phyloP scores from a whole-genome alignment of 306 rosid genomes.

The Trichosanthes truncata region DNA sequence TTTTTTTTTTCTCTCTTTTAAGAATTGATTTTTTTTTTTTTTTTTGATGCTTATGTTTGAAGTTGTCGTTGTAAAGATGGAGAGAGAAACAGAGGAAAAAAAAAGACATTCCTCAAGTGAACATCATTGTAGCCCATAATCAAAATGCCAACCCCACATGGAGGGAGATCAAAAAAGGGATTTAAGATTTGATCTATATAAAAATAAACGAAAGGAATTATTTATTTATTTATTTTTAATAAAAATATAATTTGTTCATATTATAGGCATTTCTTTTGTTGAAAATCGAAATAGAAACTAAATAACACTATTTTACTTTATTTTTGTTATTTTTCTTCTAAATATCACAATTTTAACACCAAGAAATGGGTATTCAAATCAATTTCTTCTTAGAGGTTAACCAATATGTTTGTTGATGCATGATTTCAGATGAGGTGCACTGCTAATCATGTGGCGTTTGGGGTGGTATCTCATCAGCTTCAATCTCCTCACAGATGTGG shows the following conservation, averaged over 20 bases:
- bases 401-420: too few species aligned
- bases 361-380: too few species aligned
- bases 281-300: too few species aligned
- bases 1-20: neutral
- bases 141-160: conserved; percentile 11
- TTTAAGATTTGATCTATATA: neutral
- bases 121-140: conserved; percentile 7
- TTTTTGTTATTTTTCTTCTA: too few species aligned
- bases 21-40: neutral
- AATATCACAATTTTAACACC: too few species aligned
- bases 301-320: too few species aligned
- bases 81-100: neutral
- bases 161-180: neutral
- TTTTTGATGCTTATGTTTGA: neutral
- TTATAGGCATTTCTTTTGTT: too few species aligned
- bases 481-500: too few species aligned
- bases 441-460: too few species aligned
- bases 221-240: neutral
- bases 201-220: neutral
- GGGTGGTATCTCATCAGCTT: too few species aligned
- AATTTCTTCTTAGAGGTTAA: too few species aligned
- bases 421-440: too few species aligned
- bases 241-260: neutral
- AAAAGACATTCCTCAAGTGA: neutral
- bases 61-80: neutral